These are phyloP conservation scores for Perkinsus olseni DNA, from an alignment of 169 alveolate species.

Conservation along the genomic window DNA sequence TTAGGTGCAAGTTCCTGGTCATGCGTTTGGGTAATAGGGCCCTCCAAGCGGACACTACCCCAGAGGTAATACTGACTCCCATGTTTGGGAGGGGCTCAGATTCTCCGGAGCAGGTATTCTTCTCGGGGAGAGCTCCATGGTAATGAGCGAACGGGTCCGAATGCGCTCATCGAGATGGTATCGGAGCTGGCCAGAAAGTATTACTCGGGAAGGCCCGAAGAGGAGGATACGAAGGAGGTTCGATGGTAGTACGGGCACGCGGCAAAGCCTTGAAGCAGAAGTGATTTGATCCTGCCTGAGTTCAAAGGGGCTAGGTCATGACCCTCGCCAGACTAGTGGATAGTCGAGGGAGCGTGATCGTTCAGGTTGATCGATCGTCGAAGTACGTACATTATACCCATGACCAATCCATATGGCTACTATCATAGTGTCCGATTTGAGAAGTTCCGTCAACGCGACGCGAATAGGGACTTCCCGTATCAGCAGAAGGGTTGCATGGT, in stretches of 20 bases:
- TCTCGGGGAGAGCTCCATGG: conserved; percentile 32
- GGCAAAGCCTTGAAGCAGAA: background rate
- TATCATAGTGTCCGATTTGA: conserved; percentile 11
- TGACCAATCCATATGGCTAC: conserved; percentile 26
- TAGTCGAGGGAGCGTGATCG: too few relatives aligned
- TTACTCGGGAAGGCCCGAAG: background rate
- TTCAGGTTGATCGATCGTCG: background rate
- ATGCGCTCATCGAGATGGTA: background rate
- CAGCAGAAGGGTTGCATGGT: conserved; percentile 20
- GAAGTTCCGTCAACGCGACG: conserved; percentile 17
- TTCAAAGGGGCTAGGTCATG: too few relatives aligned
- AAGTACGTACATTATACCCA: conserved; percentile 16
- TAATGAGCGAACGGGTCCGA: conserved; percentile 13
- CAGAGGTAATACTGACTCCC: conserved; percentile 13
- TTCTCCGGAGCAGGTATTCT: background rate
- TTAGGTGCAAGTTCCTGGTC: background rate
- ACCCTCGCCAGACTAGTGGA: too few relatives aligned
- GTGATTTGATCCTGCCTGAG: background rate
- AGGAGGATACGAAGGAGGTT: background rate
- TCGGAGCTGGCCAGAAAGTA: background rate
- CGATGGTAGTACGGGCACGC: background rate
- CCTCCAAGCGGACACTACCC: conserved; percentile 15
- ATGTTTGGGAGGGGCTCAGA: too few relatives aligned
- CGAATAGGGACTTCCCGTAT: conserved; percentile 30
- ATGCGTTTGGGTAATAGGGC: conserved; percentile 21